Evolutionary conservation across 257 asterid genomes (phyloP).

Genomic region (Lantana camara): DNA sequence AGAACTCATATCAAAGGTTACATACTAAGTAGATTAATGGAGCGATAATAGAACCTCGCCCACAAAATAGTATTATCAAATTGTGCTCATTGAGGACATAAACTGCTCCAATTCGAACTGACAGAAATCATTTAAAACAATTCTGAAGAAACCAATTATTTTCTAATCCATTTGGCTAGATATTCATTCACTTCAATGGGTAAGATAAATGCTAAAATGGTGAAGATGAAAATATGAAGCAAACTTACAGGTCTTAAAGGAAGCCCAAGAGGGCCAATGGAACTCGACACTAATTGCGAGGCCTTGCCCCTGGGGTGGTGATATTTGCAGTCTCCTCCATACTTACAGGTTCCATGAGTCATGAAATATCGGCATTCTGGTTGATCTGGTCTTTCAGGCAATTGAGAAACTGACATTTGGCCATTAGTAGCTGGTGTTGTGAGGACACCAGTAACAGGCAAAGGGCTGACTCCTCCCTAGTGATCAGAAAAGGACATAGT

Average conservation of each 20-base stretch:
- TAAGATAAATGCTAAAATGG: not conserved
- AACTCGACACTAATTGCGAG: conserved; percentile 39
- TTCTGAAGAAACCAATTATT: not conserved
- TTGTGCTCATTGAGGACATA: no score
- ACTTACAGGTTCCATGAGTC: conserved; percentile 64
- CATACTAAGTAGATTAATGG: no score
- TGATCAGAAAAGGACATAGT: conserved; percentile 13
- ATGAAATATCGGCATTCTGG: conserved; percentile 71
- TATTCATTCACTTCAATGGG: not conserved
- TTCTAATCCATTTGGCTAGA: not conserved
- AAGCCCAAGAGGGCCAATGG: conserved; percentile 67
- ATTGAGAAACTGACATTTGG: conserved; percentile 43
- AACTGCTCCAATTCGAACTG: not conserved
- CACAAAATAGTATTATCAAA: not conserved
- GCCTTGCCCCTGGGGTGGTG: conserved; percentile 64
- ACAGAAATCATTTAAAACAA: not conserved
- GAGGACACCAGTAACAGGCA: conserved; percentile 36
- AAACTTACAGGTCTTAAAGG: conserved; percentile 68
- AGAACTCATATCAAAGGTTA: no score
- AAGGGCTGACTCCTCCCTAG: conserved; percentile 47
- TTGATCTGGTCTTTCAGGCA: conserved; percentile 73
- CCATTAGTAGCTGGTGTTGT: conserved; percentile 44
- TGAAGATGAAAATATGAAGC: conserved; percentile 26
- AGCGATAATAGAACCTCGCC: not conserved
- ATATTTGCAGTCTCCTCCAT: conserved; percentile 68